Evolutionary conservation across 768 basidiomycete genomes (phyloP).

Genomic region (Lentinula edodes): DNA sequence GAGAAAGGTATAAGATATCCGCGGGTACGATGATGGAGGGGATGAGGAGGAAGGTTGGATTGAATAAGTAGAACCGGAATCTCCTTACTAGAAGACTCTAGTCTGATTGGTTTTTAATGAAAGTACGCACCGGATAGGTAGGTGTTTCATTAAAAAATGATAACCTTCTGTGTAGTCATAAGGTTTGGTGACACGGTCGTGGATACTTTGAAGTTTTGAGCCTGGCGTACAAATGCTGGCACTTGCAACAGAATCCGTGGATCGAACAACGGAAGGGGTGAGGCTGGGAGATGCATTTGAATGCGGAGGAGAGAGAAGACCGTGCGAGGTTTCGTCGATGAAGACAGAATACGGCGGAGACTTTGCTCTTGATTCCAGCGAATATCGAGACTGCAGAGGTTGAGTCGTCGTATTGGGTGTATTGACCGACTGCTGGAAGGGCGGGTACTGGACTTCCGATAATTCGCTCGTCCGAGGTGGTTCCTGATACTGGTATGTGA

Average conservation of each 20-base stretch:
- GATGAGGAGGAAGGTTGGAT: constrained; percentile 11
- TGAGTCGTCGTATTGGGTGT: constrained; percentile 22
- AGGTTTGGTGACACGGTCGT: constrained; percentile 64
- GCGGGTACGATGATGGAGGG: constrained; percentile 11
- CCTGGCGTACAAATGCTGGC: constrained; percentile 16
- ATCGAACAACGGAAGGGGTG: constrained; percentile 31
- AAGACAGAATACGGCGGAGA: constrained; percentile 33
- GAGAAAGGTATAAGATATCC: constrained; percentile 8
- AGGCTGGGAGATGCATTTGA: constrained; percentile 35
- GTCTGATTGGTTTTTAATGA: constrained; percentile 27
- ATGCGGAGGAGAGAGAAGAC: constrained; percentile 33
- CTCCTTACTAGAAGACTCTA: constrained; percentile 34
- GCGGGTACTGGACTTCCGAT: constrained; percentile 34
- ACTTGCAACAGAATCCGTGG: constrained; percentile 19
- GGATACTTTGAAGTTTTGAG: constrained; percentile 50
- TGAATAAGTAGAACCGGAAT: constrained; percentile 36
- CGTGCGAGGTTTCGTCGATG: constrained; percentile 20
- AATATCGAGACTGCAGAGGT: constrained; percentile 48
- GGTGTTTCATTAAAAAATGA: constrained; percentile 93
- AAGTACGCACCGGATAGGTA: constrained; percentile 70
- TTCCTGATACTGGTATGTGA: constrained; percentile 41
- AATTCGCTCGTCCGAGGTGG: constrained; percentile 28
- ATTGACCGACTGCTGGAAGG: constrained; percentile 16
- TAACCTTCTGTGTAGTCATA: constrained; percentile 97
- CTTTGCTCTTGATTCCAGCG: constrained; percentile 37